Base-by-base conservation (phyloP, 2,329 filamentous ascomycete genomes). In the Talaromyces albobiverticillius region DNA sequence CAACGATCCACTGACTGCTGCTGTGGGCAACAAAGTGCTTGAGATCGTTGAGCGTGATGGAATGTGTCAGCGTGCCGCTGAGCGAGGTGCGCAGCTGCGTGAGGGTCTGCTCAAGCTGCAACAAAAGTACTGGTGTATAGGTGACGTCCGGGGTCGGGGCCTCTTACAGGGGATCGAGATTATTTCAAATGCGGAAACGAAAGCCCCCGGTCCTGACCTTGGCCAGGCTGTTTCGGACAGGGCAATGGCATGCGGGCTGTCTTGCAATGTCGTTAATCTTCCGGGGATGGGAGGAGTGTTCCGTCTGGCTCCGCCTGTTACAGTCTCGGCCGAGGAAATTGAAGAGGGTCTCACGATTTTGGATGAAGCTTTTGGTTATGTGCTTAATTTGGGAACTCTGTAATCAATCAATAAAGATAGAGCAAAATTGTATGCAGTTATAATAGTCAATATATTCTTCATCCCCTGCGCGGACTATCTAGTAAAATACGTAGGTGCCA, bases 21-120 rank as follows among this genome's bases (percentile, higher is more conserved):
- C 82, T 0, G 81, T 86, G 1, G 82, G 82, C 0, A 72, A 80
- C 57, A 85, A 85, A 61, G 82, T 85, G 2, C 72, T 86, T 1
- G 82, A 86, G 55, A 82, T 85, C 11, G 80, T 86, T 1, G 71
- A 80, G 18, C 71, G 82, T 1, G 82, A 86, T 57, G 68, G 75
- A 18, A 68, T 86, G 9, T 76, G 80, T 16, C 66, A 69, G 55
- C 71, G 74, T 2, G 76, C 81, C 4, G 64, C 69, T 5, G 61
- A 66, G 25, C 69, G 76, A 5, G 82, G 82, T 1, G 56, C 67
- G 2, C 64, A 76, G 20, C 67, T 85, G 3, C 77, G 76, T 54
- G 68, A 62, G 0, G 80, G 76, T 1, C 74, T 83, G n/a, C 67
- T 67, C 22, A 64, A 54, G 26, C 68, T 82, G 16, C 74, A 78